Percentiles rank a stretch among this genome's conserved stretches.
phyloP scores from a whole-genome alignment of 257 asterid genomes.

The Lithospermum erythrorhizon region DNA sequence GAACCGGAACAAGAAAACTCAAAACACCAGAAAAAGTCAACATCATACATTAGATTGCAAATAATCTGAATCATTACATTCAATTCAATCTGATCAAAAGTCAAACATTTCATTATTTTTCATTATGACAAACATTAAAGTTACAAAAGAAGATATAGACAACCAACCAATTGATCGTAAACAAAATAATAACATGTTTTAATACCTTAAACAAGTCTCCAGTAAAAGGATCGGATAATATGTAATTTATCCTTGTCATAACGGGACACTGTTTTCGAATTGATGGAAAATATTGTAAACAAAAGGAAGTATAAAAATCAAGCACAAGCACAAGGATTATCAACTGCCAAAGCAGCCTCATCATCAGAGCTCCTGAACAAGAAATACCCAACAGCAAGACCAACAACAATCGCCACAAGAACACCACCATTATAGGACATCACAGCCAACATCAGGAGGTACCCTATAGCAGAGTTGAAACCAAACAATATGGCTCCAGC shows the following conservation, averaged over 20 bases:
- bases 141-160: neutral
- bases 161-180: too few relatives aligned
- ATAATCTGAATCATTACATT: neutral
- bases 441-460: slow-evolving; percentile 23
- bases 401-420: slow-evolving; percentile 19
- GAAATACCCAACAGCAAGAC: slow-evolving; percentile 19
- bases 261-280: too few relatives aligned
- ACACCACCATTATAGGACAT: slow-evolving; percentile 27
- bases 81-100: neutral
- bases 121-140: neutral
- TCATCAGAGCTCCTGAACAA: slow-evolving; percentile 20
- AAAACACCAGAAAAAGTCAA: too few relatives aligned
- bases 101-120: too few relatives aligned
- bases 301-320: neutral
- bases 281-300: too few relatives aligned
- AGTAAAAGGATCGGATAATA: too few relatives aligned
- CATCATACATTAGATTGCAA: neutral
- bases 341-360: slow-evolving; percentile 3
- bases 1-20: too few relatives aligned
- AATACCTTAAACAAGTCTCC: too few relatives aligned
- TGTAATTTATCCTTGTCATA: too few relatives aligned
- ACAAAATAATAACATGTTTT: too few relatives aligned
- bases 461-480: slow-evolving; percentile 22
- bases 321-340: slow-evolving; percentile 11
- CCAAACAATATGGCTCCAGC: slow-evolving; percentile 19